Evolutionary conservation across 1,139 yeast genomes (phyloP).

Genomic region (Zygosaccharomyces sapae): DNA sequence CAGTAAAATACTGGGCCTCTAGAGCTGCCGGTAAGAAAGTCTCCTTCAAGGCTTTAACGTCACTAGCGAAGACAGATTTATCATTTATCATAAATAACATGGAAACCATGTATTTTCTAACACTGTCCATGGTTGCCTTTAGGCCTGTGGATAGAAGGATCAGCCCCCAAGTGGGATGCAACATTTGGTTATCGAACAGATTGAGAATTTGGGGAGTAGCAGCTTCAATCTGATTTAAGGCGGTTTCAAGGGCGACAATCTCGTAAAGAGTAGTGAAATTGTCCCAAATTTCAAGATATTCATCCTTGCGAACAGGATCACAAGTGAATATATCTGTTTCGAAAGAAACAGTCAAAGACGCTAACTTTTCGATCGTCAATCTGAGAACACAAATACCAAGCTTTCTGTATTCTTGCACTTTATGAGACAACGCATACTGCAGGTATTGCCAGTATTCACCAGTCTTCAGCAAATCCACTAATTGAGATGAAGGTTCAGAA

Average conservation of each 20-base stretch:
- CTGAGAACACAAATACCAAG: constrained; percentile 66
- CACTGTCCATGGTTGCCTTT: constrained; percentile 74
- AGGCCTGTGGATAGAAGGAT: constrained; percentile 72
- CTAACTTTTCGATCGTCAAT: constrained; percentile 55
- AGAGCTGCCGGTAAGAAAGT: constrained; percentile 60
- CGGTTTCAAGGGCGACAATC: constrained; percentile 78
- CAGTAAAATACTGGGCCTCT: constrained; percentile 58
- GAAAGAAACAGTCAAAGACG: no score
- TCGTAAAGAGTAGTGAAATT: constrained; percentile 72
- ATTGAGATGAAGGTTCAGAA: constrained; percentile 23
- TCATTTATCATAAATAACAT: constrained; percentile 51
- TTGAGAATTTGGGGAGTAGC: constrained; percentile 61
- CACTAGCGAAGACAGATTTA: constrained; percentile 48
- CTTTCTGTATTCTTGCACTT: constrained; percentile 67
- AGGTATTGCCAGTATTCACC: constrained; percentile 57
- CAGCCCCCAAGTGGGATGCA: constrained; percentile 70
- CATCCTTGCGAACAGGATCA: constrained; percentile 36
- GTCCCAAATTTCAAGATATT: constrained; percentile 59
- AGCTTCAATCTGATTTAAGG: constrained; percentile 81
- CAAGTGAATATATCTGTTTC: constrained; percentile 46
- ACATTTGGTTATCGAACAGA: constrained; percentile 49
- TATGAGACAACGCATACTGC: constrained; percentile 54
- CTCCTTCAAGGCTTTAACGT: constrained; percentile 43
- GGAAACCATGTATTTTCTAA: constrained; percentile 59
- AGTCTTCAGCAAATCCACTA: constrained; percentile 39